Conservation (phyloP, 352 stramenopile species). For the Pythium vanterpoolii region DNA sequence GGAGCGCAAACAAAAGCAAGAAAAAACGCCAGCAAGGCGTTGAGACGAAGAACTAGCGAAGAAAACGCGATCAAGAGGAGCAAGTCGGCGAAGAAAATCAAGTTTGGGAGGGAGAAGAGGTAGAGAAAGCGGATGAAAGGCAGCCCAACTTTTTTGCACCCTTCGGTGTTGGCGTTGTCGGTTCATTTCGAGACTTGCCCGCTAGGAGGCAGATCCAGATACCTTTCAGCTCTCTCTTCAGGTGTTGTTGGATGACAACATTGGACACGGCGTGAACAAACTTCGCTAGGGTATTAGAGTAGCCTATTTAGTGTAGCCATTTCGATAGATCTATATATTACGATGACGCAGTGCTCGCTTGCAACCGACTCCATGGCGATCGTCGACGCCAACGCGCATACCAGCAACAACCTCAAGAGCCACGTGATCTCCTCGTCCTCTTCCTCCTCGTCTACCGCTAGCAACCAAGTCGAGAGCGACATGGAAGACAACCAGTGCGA, state of each 20-base stretch:
- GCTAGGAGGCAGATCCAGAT: conserved; percentile 14
- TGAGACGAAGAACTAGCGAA: background rate
- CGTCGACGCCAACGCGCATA: conserved; percentile 14
- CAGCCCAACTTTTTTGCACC: conserved; percentile 8
- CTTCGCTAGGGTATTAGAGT: conserved; percentile 10
- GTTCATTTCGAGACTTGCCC: conserved; percentile 22
- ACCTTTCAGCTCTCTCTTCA: too few relatives aligned
- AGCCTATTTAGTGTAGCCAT: conserved; percentile 9
- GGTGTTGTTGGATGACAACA: conserved; percentile 17
- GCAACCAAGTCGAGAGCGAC: background rate
- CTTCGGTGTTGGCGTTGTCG: background rate
- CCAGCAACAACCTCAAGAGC: conserved; percentile 14
- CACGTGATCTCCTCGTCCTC: background rate
- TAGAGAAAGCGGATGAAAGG: conserved; percentile 8
- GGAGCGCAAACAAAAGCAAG: conserved; percentile 1
- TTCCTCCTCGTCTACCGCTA: background rate
- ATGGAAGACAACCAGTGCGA: conserved; percentile 7
- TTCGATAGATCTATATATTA: conserved; percentile 7
- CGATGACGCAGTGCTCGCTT: conserved; percentile 19
- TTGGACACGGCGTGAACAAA: background rate
- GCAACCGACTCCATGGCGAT: conserved; percentile 5
- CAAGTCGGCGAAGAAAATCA: conserved; percentile 19
- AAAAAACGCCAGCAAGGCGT: background rate
- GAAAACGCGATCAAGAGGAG: background rate
- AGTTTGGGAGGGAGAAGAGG: conserved; percentile 6